phyloP scores from a whole-genome alignment of 2,329 filamentous ascomycete species.

The Massarina eburnea region DNA sequence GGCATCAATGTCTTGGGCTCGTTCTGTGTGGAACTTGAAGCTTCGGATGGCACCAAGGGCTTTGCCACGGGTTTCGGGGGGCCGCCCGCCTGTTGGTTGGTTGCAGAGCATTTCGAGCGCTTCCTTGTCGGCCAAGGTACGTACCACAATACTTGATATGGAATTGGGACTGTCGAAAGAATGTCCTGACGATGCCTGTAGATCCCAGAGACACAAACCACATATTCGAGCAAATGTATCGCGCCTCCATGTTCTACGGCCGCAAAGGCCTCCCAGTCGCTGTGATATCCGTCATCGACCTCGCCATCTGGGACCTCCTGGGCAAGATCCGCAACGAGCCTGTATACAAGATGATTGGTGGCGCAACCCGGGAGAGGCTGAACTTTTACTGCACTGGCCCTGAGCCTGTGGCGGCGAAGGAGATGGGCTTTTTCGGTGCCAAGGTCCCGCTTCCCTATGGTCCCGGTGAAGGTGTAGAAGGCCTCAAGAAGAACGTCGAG shows the following conservation, averaged over 20 bases:
- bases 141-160: conserved; percentile 8
- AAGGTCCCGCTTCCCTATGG: conserved; percentile 91
- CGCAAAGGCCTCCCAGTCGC: conserved; percentile 88
- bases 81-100: conserved; percentile 90
- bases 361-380: conserved; percentile 78
- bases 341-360: conserved; percentile 92
- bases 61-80: conserved; percentile 94
- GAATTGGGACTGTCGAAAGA: background rate
- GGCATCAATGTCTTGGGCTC: conserved; percentile 94
- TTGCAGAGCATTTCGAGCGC: conserved; percentile 88
- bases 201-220: conserved; percentile 90
- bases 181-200: conserved; percentile 23
- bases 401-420: conserved; percentile 75
- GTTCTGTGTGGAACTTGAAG: conserved; percentile 87
- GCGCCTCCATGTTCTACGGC: conserved; percentile 93
- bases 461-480: conserved; percentile 80
- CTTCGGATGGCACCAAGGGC: conserved; percentile 85
- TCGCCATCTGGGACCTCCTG: conserved; percentile 88
- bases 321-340: conserved; percentile 91
- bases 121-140: conserved; percentile 79
- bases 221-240: conserved; percentile 96
- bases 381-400: conserved; percentile 96
- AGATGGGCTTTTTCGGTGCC: conserved; percentile 86
- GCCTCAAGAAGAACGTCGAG: conserved; percentile 85
- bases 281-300: conserved; percentile 90